Evolutionary conservation across 805 yeast genomes (phyloP), one percentile per base, ranked within the genome.

Genomic region (Ogataea corticis): DNA sequence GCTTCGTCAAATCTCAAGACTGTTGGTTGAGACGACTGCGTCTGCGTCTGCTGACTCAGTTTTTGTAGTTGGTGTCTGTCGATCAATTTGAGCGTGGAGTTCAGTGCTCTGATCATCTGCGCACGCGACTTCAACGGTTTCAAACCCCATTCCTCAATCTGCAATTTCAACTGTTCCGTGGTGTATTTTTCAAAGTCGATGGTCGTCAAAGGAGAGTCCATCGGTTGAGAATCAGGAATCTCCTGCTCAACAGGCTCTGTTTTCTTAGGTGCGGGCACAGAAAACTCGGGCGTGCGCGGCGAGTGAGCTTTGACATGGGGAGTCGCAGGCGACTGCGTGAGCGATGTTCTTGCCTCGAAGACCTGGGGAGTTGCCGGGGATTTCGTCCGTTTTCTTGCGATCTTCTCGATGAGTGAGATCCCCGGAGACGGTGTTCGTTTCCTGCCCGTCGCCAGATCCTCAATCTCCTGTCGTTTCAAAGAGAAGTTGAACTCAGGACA

Each of bases 121-220:
- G 45, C 43, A 42, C 64, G 59, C 7, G 67, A 57, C 50, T 56
- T 63, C 6, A 57, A 59, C 2, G 71, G 71, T 45, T 70, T 71
- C 42, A 73, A 50, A 1, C 70, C 73, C 73, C 73, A 70, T 16
- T 52, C 57, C 7, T 48, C 46, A 38, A 71, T 55, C 41, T 59
- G 60, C 17, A 49, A 46, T 32, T 51, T 59, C 21, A 61, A 39
- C 33, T 55, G 57, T 17, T 39, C 31, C 1, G 55, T 55, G 16
- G 50, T 34, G 39, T 44, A 52, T 25, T 48, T 51, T 7, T 47
- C 50, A 28, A 55, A 52, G 30, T 52, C 50, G 7, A 51, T 15
- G 11, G 35, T 41, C 5, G 41, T 21, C 14, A 38, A 15, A 12
- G 45, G 19, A n/a, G 35, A 29, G 19, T 44, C 49, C 7, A 18